A percentile compares a stretch with the other conserved stretches of the same genome.
Evolutionary conservation across 192 early-diverging fungal genomes (phyloP).

Genomic region (Gorgonomyces haynaldii): DNA sequence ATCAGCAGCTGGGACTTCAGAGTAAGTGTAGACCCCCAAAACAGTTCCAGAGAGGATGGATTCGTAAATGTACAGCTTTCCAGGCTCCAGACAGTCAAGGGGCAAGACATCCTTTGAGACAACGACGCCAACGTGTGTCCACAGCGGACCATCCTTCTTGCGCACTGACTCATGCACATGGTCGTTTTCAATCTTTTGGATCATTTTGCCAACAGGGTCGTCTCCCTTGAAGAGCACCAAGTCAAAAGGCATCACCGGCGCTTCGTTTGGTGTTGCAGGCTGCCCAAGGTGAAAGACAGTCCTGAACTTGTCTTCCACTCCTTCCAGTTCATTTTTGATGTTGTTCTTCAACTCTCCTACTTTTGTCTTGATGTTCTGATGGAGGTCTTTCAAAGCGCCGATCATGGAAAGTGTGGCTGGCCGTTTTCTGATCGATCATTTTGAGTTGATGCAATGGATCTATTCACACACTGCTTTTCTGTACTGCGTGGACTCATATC

Average conservation of each 20-base stretch:
- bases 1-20: slow-evolving; percentile 11
- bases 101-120: slow-evolving; percentile 21
- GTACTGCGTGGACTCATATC: too few relatives aligned
- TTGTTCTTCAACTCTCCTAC: too few relatives aligned
- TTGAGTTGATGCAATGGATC: too few relatives aligned
- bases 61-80: slow-evolving; percentile 25
- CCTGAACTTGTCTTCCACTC: too few relatives aligned
- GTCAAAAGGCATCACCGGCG: slow-evolving; percentile 20
- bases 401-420: too few relatives aligned
- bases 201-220: slow-evolving; percentile 23
- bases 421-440: too few relatives aligned
- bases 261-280: too few relatives aligned
- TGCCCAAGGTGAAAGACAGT: too few relatives aligned
- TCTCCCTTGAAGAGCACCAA: slow-evolving; percentile 23
- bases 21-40: slow-evolving; percentile 14
- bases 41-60: slow-evolving; percentile 19
- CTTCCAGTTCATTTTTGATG: too few relatives aligned
- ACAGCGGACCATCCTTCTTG: slow-evolving; percentile 11
- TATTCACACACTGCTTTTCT: too few relatives aligned
- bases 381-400: too few relatives aligned
- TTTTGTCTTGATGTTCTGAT: too few relatives aligned
- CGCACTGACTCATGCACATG: slow-evolving; percentile 12
- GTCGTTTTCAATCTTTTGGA: slow-evolving; percentile 16
- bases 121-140: slow-evolving; percentile 26
- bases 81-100: slow-evolving; percentile 21